phyloP scores from a whole-genome alignment of 352 stramenopile genomes.

The Phytophthora vignae region DNA sequence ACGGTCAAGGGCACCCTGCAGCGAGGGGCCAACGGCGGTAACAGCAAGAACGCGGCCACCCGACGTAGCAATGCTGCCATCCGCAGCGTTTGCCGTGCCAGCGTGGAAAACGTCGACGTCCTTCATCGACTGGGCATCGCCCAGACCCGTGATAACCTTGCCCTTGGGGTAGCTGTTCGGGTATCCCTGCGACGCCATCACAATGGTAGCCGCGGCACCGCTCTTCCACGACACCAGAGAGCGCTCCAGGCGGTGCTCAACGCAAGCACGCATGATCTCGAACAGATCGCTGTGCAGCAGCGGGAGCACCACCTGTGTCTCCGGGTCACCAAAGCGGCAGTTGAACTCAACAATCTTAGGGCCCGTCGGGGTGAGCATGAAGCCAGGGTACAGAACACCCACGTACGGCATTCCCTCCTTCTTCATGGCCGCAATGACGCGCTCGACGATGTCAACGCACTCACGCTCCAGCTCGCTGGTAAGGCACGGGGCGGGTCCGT shows the following conservation, averaged over 20 bases:
- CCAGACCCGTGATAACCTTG: conserved; percentile 94
- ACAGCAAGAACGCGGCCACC: conserved; percentile 98
- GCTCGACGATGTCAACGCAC: conserved; percentile 90
- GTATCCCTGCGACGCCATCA: conserved; percentile 97
- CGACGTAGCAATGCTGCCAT: conserved; percentile 88
- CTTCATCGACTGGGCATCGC: conserved; percentile 81
- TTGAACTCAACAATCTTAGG: conserved; percentile 99
- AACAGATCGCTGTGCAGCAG: conserved; percentile 98
- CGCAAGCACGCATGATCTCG: conserved; percentile 97
- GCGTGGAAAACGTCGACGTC: conserved; percentile 99
- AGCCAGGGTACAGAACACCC: conserved; percentile 98
- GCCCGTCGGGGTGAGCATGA: conserved; percentile 94
- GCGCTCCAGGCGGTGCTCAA: conserved; percentile 91
- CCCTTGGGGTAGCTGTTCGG: conserved; percentile 99
- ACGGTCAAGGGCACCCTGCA: conserved; percentile 92
- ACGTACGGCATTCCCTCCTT: conserved; percentile 98
- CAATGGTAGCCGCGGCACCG: conserved; percentile 94
- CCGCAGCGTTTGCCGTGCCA: conserved; percentile 90
- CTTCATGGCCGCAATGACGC: conserved; percentile 84
- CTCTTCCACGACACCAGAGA: conserved; percentile 93
- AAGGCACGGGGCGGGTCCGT: conserved; percentile 97
- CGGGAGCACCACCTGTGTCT: conserved; percentile 98
- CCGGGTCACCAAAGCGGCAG: conserved; percentile 99
- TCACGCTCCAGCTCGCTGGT: conserved; percentile 92
- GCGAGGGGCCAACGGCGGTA: conserved; percentile 90